phyloP scores from a whole-genome alignment of 306 rosid genomes.

The Malus fusca region DNA sequence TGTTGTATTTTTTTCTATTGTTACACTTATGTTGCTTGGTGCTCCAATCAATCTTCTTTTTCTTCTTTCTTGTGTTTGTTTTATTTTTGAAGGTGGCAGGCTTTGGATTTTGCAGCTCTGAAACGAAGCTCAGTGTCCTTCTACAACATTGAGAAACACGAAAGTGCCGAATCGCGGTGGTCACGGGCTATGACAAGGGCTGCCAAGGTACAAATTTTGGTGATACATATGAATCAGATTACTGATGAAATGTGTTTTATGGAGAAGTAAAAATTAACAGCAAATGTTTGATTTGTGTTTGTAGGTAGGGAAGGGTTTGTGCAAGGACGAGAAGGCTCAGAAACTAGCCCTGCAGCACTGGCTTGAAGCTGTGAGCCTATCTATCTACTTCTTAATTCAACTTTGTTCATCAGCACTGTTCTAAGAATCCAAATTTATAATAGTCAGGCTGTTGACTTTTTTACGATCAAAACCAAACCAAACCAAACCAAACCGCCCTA shows the following conservation, averaged over 20 bases:
- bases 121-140: constrained; percentile 43
- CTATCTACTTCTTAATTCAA: background rate
- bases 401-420: background rate
- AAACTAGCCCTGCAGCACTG: constrained; percentile 47
- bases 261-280: background rate
- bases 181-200: constrained; percentile 40
- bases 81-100: constrained; percentile 40
- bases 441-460: no score
- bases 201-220: constrained; percentile 29
- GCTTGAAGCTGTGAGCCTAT: constrained; percentile 50
- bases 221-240: background rate
- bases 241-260: background rate
- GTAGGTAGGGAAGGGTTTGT: constrained; percentile 46
- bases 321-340: constrained; percentile 48
- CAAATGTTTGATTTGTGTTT: background rate
- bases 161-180: constrained; percentile 40
- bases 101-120: constrained; percentile 40
- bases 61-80: background rate
- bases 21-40: background rate
- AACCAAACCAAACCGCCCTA: background rate
- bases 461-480: background rate
- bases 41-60: background rate
- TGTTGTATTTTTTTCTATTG: background rate
- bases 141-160: constrained; percentile 34
- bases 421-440: background rate